phyloP scores from a whole-genome alignment of 192 early-diverging fungal species.

The Backusella tuberculispora region DNA sequence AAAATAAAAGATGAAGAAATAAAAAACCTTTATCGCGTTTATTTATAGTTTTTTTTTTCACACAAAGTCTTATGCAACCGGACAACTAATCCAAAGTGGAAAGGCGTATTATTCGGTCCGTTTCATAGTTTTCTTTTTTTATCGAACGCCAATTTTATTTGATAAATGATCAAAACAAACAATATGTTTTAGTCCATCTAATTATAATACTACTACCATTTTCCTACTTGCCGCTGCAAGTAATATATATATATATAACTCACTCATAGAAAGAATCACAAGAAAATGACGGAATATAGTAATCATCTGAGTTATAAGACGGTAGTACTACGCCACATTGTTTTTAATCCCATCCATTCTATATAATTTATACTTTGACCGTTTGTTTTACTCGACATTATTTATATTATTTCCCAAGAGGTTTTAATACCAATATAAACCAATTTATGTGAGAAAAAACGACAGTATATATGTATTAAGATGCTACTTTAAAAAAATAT shows the following conservation, averaged over 20 bases:
- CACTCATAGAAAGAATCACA: neutral
- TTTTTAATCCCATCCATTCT: neutral
- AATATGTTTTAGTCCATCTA: neutral
- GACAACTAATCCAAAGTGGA: neutral
- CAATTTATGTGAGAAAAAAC: no score
- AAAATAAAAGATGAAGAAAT: neutral
- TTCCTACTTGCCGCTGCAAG: constrained; percentile 3
- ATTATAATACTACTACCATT: neutral
- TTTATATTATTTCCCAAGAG: neutral
- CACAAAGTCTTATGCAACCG: neutral
- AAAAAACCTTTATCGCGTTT: neutral
- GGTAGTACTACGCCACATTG: neutral
- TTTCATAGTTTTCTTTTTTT: neutral
- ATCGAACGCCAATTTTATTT: neutral
- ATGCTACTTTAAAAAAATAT: neutral
- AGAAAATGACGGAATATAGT: neutral
- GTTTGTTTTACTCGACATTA: neutral
- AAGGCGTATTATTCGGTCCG: neutral
- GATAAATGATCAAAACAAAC: neutral
- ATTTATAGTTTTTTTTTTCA: constrained; percentile 9
- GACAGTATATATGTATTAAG: no score
- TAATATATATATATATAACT: neutral
- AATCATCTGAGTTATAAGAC: neutral
- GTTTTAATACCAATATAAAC: neutral
- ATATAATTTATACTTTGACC: neutral